These are phyloP conservation scores for Neopestalotiopsis sp. DNA, from an alignment of 2,329 filamentous ascomycete species.

Conservation along the genomic window DNA sequence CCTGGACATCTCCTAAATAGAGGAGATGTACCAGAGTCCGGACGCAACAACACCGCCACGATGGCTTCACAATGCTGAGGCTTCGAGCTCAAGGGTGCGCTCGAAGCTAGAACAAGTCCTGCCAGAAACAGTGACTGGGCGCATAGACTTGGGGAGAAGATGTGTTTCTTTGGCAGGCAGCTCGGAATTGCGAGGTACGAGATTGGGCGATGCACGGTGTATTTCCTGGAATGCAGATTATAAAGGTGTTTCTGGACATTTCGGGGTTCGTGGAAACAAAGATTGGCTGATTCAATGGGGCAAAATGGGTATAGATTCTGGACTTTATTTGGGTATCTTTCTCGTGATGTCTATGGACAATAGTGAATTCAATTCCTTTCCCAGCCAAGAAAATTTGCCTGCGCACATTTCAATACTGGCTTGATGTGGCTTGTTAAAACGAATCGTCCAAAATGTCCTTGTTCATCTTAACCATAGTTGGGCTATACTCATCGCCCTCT, in stretches of 20 bases:
- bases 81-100: not conserved
- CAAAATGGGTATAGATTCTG: slow-evolving; percentile 1
- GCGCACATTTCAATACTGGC: not conserved
- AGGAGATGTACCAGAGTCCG: slow-evolving; percentile 11
- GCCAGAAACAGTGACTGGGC: not conserved
- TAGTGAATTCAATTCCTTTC: not conserved
- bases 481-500: slow-evolving; percentile 62
- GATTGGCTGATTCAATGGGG: not conserved
- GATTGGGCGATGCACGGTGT: not conserved
- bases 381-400: not conserved
- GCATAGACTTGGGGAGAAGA: slow-evolving; percentile 6
- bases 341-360: slow-evolving; percentile 11
- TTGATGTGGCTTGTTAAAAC: slow-evolving; percentile 47
- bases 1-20: not conserved
- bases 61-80: slow-evolving; percentile 8
- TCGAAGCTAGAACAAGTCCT: not conserved
- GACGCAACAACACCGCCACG: slow-evolving; percentile 14
- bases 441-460: slow-evolving; percentile 67
- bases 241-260: not conserved
- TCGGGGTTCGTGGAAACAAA: not conserved
- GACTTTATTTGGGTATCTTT: slow-evolving; percentile 9
- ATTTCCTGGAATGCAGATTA: not conserved
- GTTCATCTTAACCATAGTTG: slow-evolving; percentile 70
- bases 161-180: not conserved
- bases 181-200: not conserved